Conservation (phyloP, 2,329 filamentous ascomycete species). For the Rhynchosporium secalis region DNA sequence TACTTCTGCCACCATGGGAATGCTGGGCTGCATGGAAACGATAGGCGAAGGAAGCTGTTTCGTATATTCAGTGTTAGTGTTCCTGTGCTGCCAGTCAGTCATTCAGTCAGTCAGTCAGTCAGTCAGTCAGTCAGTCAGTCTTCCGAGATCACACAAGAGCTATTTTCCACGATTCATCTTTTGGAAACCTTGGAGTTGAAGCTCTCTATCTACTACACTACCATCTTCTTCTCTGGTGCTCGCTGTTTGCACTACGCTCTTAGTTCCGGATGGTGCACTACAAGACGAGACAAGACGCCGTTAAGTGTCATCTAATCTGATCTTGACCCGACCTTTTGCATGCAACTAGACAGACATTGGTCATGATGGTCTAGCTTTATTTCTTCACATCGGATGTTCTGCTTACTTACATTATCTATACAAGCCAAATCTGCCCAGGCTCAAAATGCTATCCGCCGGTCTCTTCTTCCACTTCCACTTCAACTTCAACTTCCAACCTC, state of each 20-base stretch:
- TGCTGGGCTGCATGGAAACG: neutral
- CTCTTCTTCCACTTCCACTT: neutral
- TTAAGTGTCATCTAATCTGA: neutral
- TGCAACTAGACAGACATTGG: neutral
- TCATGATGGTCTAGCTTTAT: neutral
- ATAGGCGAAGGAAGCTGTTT: neutral
- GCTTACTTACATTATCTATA: neutral
- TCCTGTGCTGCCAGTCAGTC: constrained; percentile 1
- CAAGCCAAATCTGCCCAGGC: constrained; percentile 1
- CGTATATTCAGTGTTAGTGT: neutral
- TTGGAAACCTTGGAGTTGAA: too few relatives aligned
- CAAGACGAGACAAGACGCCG: neutral
- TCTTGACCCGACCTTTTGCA: neutral
- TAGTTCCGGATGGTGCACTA: neutral
- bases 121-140: neutral
- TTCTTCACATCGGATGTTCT: neutral
- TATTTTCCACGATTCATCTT: neutral
- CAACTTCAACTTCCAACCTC: constrained; percentile 6
- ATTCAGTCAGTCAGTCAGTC: too few relatives aligned
- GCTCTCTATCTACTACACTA: neutral
- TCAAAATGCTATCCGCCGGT: neutral
- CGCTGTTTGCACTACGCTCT: too few relatives aligned
- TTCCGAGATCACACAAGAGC: constrained; percentile 8
- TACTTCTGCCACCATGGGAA: neutral
- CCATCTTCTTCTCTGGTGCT: neutral